Base-by-base conservation (phyloP, 1,284 basidiomycete species). In the Boletellus dicymbophilus region DNA sequence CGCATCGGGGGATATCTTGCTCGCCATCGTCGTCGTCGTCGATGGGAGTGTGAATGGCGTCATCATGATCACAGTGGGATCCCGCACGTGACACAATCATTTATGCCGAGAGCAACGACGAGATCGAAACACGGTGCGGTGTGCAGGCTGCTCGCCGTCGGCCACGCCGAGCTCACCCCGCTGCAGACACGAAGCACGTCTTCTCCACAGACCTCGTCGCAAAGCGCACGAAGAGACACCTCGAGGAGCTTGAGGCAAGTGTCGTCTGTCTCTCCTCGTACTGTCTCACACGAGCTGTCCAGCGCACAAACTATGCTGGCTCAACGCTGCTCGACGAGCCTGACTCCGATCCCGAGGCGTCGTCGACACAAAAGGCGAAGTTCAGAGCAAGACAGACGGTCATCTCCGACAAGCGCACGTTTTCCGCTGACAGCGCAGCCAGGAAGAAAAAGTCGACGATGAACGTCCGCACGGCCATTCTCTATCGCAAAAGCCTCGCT, bases 271-370 rank as follows among this genome's bases (percentile, higher is more conserved):
- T 16, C 6, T 21, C 2, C 28, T 3, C 2, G n/a, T 16, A 21
- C 18, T 3, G 21, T 40, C 53, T 50, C 5, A 58, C 52, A 48
- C 42, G 15, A 9, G 7, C 44, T 34, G 28, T 53, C 21, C 59
- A 90, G 89, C 79, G 82, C 52, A 88, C 90, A 25, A 93, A 93
- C 65, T 90, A 91, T 65, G 75, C 84, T 34, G 88, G 81, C 4
- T 72, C 75, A 0, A 60, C 68, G 39, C 63, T 70, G 37, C 65
- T 71, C 37, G 74, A 71, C 39, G 75, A 73, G 34, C 77, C 79
- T 37, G 78, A 78, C 18, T 78, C 73, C 2, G 75, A 75, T 15
- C 45, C 52, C 0, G 63, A 68, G 44, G 51, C 43, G 13, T 45
- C 66, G 1, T 53, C 55, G 28, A 68, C 40, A 42, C 61, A 50